A percentile compares a stretch with the other conserved stretches of the same genome.
Conservation (phyloP, 176 grass and related monocot genomes). For the Aegilops speltoides region DNA sequence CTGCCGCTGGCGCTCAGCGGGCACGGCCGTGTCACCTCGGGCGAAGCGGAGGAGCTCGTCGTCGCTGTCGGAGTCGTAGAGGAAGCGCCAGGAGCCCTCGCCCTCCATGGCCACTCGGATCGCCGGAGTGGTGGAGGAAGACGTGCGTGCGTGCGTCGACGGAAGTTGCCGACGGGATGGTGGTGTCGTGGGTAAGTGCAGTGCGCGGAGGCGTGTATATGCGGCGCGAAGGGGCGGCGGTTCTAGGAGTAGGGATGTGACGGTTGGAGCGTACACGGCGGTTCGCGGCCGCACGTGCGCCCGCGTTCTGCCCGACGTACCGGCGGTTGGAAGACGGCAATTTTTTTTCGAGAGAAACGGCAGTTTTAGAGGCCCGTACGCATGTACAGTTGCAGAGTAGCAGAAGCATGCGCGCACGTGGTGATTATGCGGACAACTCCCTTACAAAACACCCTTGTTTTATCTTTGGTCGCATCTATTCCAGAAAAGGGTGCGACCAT, state of each 20-base stretch:
- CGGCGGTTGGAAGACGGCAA: neutral
- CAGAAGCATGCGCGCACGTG: neutral
- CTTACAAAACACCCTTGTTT: too few relatives aligned
- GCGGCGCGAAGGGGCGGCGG: neutral
- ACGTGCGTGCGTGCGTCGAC: neutral
- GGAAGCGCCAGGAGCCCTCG: neutral
- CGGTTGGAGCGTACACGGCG: too few relatives aligned
- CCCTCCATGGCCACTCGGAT: neutral
- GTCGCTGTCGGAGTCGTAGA: neutral
- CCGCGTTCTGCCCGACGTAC: neutral
- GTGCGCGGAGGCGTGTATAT: neutral
- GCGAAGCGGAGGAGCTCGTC: neutral
- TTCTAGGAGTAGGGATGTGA: too few relatives aligned
- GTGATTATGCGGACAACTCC: too few relatives aligned
- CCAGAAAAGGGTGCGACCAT: too few relatives aligned
- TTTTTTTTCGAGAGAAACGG: neutral
- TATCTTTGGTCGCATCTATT: too few relatives aligned
- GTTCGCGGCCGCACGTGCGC: neutral
- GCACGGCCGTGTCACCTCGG: neutral
- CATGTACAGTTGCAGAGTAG: neutral
- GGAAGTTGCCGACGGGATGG: neutral
- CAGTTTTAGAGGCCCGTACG: neutral
- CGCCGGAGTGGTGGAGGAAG: neutral
- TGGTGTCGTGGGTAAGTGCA: neutral
- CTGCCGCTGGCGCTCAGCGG: neutral